Base-by-base conservation (phyloP, 2,329 filamentous ascomycete genomes). In the Colletotrichum nymphaeae region DNA sequence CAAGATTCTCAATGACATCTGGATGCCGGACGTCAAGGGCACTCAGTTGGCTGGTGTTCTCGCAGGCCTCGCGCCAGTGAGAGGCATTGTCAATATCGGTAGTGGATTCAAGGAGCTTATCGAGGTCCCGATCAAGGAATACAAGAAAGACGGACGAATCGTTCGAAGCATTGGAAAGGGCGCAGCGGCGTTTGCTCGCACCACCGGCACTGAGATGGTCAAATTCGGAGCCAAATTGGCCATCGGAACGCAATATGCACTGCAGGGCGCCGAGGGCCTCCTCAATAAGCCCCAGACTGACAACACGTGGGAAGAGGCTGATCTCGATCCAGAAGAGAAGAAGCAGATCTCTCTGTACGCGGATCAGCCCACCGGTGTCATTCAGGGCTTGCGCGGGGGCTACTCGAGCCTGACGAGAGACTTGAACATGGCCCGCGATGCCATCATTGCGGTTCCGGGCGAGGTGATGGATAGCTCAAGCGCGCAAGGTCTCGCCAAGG, bases 151-250 rank as follows among this genome's bases (percentile, higher is more conserved):
- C 77, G 97, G 97, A 0, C 92, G 97, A 35, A 91, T 99, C 65
- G 92, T 99, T 5, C 93, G 97, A 66, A 97, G 95, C 81, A 93
- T 99, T 65, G 92, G 95, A 74, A 98, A 98, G 83, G 97, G 97
- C 2, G 95, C 95, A 0, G 86, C 93, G 9, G 93, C 94, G 2
- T 99, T 99, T 83, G 95, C 94, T 46, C 95, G 94, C 79, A 98
- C 95, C 1, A 99, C 97, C 0, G 95, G 95, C 3, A 97, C 93
- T 0, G 97, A 98, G 80, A 88, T 98, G n/a, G 93, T 98, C 75
- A 97, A 97, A 78, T 87, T 99, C 0, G 96, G 97, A 14, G 97
- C 97, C 58, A 98, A 98, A 82, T 87, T 98, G 63, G 96, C 96
- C 0, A 94, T 98, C 63, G 97, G 97, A 42, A 98, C 97, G 3